These are phyloP conservation scores for Entophlyctis helioformis DNA, from an alignment of 192 early-diverging fungal species.

Conservation along the genomic window DNA sequence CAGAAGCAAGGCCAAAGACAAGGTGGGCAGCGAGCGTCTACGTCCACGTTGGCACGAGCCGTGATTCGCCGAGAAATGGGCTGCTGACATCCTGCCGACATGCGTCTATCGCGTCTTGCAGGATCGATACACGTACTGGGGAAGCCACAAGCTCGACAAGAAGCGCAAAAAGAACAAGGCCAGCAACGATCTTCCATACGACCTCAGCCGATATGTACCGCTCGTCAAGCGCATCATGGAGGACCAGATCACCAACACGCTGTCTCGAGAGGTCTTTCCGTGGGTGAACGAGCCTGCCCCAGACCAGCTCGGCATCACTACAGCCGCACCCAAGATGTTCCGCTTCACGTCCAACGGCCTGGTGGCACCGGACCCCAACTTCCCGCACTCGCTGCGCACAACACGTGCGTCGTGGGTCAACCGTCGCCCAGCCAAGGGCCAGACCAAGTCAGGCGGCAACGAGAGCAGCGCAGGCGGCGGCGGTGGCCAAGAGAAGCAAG, in stretches of 20 bases:
- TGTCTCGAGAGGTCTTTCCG: constrained; percentile 54
- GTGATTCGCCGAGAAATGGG: not conserved
- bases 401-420: constrained; percentile 33
- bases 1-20: constrained; percentile 29
- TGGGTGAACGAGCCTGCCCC: constrained; percentile 42
- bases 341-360: constrained; percentile 11
- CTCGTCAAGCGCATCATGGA: constrained; percentile 58
- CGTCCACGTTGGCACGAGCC: not conserved
- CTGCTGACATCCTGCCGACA: not conserved
- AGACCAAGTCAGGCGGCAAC: no score
- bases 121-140: no score
- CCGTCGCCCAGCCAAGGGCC: no score
- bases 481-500: no score
- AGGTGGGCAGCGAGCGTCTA: constrained; percentile 29
- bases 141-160: constrained; percentile 43
- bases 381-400: constrained; percentile 35
- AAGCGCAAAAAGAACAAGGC: constrained; percentile 32
- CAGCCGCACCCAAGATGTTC: constrained; percentile 17
- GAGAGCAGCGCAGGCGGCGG: no score
- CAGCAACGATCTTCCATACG: constrained; percentile 54
- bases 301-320: constrained; percentile 15
- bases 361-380: constrained; percentile 12
- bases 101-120: constrained; percentile 32
- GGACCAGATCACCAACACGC: constrained; percentile 32
- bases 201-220: constrained; percentile 67